phyloP scores from a whole-genome alignment of 495 filamentous ascomycete genomes.

The Xylaria palmicola region DNA sequence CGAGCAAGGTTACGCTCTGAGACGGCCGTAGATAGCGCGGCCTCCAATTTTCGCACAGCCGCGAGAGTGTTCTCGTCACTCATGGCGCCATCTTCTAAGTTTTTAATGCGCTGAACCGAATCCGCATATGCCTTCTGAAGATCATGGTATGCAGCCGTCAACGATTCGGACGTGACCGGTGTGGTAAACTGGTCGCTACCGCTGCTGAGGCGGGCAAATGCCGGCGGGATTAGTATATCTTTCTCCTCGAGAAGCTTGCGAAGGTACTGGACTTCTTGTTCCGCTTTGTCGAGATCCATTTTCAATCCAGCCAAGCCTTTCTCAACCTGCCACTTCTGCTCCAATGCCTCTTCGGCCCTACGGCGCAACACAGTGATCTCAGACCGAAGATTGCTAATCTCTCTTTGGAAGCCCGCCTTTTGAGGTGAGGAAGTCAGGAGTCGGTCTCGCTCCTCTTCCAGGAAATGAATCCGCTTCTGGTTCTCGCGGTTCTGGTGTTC shows the following conservation, averaged over 20 bases:
- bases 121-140: constrained; percentile 62
- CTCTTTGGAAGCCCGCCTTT: constrained; percentile 75
- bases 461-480: constrained; percentile 66
- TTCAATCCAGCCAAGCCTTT: constrained; percentile 89
- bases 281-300: constrained; percentile 94
- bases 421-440: constrained; percentile 69
- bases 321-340: constrained; percentile 94
- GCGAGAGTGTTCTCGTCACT: constrained; percentile 52
- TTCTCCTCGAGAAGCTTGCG: constrained; percentile 80
- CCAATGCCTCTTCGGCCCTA: constrained; percentile 92
- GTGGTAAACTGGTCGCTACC: constrained; percentile 26
- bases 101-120: constrained; percentile 55
- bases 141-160: constrained; percentile 76
- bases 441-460: constrained; percentile 76
- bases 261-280: constrained; percentile 84
- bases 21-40: constrained; percentile 62
- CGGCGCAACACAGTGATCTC: constrained; percentile 83
- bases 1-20: constrained; percentile 71
- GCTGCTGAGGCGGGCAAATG: constrained; percentile 49
- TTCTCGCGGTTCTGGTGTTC: constrained; percentile 77
- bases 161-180: constrained; percentile 64
- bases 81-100: constrained; percentile 45
- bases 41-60: constrained; percentile 62
- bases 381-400: constrained; percentile 72
- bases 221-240: constrained; percentile 69